These are phyloP conservation scores for Xylaria sp. DNA, from an alignment of 2,329 filamentous ascomycete genomes.

Conservation along the genomic window DNA sequence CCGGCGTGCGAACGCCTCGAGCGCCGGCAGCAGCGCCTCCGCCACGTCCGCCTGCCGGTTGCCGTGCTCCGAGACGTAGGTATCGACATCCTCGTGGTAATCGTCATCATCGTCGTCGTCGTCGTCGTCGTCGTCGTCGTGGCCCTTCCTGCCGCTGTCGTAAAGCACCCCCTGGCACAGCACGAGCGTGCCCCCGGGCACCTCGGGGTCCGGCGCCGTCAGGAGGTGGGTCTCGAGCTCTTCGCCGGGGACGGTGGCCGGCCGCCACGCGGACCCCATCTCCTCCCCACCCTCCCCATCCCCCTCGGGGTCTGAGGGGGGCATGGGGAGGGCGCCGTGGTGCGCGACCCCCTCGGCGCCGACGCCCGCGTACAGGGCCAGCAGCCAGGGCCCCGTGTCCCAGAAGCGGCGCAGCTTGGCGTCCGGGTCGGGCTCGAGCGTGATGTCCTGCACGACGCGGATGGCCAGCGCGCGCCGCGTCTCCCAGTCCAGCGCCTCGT, in stretches of 20 bases:
- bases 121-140: background rate
- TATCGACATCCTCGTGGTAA: background rate
- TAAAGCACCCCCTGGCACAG: conserved; percentile 19
- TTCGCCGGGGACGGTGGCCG: conserved; percentile 3
- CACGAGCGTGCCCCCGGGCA: conserved; percentile 16
- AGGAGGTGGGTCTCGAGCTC: conserved; percentile 14
- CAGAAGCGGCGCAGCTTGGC: conserved; percentile 13
- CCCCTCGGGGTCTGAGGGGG: conserved; percentile 5
- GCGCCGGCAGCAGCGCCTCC: conserved; percentile 7
- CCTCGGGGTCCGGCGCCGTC: conserved; percentile 24
- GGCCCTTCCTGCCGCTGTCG: too few species aligned
- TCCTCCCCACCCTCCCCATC: too few species aligned
- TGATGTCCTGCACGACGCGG: conserved; percentile 12
- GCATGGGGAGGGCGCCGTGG: conserved; percentile 4
- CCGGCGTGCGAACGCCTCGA: conserved; percentile 16
- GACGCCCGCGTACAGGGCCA: conserved; percentile 9
- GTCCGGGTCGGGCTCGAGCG: conserved; percentile 1
- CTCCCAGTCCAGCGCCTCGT: conserved; percentile 13
- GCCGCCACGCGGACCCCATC: too few species aligned
- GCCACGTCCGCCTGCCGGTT: conserved; percentile 14
- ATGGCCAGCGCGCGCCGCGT: conserved; percentile 4
- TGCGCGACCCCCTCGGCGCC: conserved; percentile 7
- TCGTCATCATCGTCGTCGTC: background rate
- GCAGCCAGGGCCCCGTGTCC: conserved; percentile 8
- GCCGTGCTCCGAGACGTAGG: conserved; percentile 12